These are phyloP conservation scores for Canna indica DNA, from an alignment of 176 grass and related monocot genomes.

Conservation along the genomic window DNA sequence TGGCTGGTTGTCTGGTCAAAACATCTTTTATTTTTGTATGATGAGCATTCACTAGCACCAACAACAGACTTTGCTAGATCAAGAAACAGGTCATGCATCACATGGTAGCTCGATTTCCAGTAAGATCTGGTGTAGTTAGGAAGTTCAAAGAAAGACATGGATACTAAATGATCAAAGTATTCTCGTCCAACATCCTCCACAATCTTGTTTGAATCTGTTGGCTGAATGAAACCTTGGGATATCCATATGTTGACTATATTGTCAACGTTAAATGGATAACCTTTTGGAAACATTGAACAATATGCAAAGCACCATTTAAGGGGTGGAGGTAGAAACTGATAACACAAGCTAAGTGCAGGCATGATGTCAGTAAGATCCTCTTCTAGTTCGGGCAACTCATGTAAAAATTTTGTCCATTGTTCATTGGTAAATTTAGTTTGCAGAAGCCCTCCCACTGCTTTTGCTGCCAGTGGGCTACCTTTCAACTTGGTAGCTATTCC, in stretches of 20 bases:
- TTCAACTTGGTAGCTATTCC: conserved; percentile 14
- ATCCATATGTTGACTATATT: conserved; percentile 25
- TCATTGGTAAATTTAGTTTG: not conserved
- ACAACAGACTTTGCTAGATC: conserved; percentile 21
- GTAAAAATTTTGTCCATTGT: not conserved
- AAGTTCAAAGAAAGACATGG: conserved; percentile 10
- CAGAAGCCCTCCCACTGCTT: conserved; percentile 18
- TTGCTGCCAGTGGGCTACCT: conserved; percentile 22
- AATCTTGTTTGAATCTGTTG: conserved; percentile 6
- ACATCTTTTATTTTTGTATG: not conserved
- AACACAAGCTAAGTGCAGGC: not conserved
- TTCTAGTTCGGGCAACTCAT: not conserved
- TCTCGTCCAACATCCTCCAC: conserved; percentile 2
- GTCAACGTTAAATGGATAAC: not conserved
- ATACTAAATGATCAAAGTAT: conserved; percentile 4
- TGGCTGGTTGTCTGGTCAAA: not conserved
- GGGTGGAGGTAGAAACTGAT: conserved; percentile 4
- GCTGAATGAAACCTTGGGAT: conserved; percentile 13
- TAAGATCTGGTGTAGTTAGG: conserved; percentile 1
- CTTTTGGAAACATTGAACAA: conserved; percentile 28
- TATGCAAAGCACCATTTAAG: conserved; percentile 25
- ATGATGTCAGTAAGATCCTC: not conserved
- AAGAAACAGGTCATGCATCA: conserved; percentile 26
- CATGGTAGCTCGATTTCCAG: conserved; percentile 13
- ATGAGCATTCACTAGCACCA: conserved; percentile 8